Conservation (phyloP, 2,329 filamentous ascomycete genomes). For the Colletotrichum graminicola region DNA sequence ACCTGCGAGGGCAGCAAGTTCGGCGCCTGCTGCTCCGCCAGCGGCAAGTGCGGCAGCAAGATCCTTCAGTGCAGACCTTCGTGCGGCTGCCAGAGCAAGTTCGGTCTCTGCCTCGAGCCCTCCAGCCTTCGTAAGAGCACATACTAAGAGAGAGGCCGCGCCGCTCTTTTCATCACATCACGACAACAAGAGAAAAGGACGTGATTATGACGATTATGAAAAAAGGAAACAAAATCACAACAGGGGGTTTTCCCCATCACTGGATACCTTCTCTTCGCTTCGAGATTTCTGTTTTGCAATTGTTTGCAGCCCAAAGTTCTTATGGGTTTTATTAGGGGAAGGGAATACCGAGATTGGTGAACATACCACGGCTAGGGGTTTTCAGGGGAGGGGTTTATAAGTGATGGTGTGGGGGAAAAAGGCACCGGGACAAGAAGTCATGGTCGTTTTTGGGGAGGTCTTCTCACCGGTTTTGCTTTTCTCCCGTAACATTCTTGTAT, state of each 20-base stretch:
- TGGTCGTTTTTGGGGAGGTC: neutral
- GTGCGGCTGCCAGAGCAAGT: conserved; percentile 53
- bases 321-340: neutral
- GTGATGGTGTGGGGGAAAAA: neutral
- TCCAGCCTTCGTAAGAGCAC: conserved; percentile 22
- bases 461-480: conserved; percentile 21
- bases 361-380: conserved; percentile 10
- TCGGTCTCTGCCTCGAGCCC: conserved; percentile 50
- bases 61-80: conserved; percentile 50
- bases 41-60: conserved; percentile 55
- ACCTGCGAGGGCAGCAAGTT: conserved; percentile 58
- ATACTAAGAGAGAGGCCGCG: neutral
- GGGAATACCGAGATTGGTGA: conserved; percentile 17
- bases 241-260: neutral
- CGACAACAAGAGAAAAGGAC: neutral
- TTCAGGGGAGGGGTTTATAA: neutral
- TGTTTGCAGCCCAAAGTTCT: neutral
- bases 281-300: conserved; percentile 1
- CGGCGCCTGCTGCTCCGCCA: conserved; percentile 58
- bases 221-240: conserved; percentile 7
- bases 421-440: conserved; percentile 15
- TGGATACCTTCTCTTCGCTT: conserved; percentile 14
- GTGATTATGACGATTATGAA: conserved; percentile 24
- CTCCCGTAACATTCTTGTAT: conserved; percentile 33
- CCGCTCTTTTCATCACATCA: conserved; percentile 16